These are phyloP conservation scores for Xylaria sp. DNA, from an alignment of 2,329 filamentous ascomycete species.

Conservation along the genomic window DNA sequence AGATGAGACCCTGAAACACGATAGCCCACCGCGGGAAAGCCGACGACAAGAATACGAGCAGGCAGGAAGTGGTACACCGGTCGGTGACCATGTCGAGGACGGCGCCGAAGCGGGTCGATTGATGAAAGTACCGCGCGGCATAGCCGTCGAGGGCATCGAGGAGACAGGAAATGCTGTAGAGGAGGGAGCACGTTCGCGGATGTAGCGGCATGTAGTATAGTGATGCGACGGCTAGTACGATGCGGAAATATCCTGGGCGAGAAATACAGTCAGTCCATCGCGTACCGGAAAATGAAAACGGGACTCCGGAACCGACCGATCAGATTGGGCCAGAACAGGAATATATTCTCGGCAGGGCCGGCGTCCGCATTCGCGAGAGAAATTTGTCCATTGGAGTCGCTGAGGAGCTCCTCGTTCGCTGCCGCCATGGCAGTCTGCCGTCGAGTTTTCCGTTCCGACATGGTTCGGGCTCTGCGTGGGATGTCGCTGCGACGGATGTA, in stretches of 20 bases:
- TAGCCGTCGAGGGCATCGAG: constrained; percentile 95
- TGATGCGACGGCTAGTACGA: constrained; percentile 85
- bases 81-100: constrained; percentile 99
- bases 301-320: constrained; percentile 68
- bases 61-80: constrained; percentile 93
- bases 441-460: constrained; percentile 47
- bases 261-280: constrained; percentile 23
- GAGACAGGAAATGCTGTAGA: constrained; percentile 94
- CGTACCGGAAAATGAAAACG: neutral
- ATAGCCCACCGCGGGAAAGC: constrained; percentile 96
- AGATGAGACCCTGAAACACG: constrained; percentile 92
- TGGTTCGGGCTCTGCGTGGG: constrained; percentile 17
- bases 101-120: constrained; percentile 94
- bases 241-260: constrained; percentile 76
- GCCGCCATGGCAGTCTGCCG: constrained; percentile 47
- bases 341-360: constrained; percentile 75
- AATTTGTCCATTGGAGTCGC: constrained; percentile 49
- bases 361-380: constrained; percentile 39
- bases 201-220: constrained; percentile 99
- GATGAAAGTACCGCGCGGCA: constrained; percentile 87
- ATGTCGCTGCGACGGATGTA: too few relatives aligned
- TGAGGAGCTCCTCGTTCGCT: constrained; percentile 42
- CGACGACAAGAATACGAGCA: constrained; percentile 93
- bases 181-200: constrained; percentile 90
- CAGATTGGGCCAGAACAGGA: constrained; percentile 83